Evolutionary conservation across 331 rosid genomes (phyloP).

Genomic region (Prunus yedoensis): DNA sequence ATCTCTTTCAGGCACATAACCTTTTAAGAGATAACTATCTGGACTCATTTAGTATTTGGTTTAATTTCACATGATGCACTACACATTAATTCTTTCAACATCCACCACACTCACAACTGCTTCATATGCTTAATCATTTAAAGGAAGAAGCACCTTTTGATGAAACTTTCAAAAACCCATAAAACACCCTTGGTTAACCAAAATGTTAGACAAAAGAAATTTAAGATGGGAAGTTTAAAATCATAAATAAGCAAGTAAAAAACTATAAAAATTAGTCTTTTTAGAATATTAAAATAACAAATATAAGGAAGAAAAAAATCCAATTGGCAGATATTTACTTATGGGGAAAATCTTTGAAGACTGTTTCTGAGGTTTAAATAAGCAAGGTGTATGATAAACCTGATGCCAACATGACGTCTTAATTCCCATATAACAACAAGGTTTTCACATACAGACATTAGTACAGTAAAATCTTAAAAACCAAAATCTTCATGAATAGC

Average conservation of each 20-base stretch:
- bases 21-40: neutral
- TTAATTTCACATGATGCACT: neutral
- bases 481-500: neutral
- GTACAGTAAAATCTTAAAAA: neutral
- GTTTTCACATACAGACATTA: neutral
- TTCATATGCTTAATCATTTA: neutral
- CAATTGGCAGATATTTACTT: too few relatives aligned
- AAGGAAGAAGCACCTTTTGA: neutral
- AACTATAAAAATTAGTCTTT: too few relatives aligned
- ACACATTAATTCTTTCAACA: neutral
- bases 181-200: neutral
- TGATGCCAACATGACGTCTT: neutral
- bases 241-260: neutral
- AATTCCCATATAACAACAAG: neutral
- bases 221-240: neutral
- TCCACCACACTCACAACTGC: neutral
- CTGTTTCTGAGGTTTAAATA: neutral
- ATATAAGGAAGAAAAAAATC: too few relatives aligned
- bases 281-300: too few relatives aligned
- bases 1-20: neutral
- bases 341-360: neutral
- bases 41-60: neutral
- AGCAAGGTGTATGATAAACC: neutral
- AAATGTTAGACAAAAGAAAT: neutral
- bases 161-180: neutral